Base-by-base conservation (phyloP, 2,329 filamentous ascomycete genomes). In the Hirsutella minnesotensis region DNA sequence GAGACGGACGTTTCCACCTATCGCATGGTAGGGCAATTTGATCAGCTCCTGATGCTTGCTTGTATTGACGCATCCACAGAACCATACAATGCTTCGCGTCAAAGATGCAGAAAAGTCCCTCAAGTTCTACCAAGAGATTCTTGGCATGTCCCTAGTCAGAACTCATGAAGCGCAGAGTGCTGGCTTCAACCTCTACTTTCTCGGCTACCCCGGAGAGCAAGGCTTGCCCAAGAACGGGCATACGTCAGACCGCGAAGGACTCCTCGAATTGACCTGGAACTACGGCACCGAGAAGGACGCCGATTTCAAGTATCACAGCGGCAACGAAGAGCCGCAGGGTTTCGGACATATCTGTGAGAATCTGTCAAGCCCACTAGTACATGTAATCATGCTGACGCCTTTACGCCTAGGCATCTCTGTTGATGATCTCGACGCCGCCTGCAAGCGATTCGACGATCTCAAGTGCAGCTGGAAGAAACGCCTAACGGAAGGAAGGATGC, bases 81-180 rank as follows among this genome's bases (percentile, higher is more conserved):
- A 92, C 66, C 86, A 92, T 67, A 88, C 85, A 44, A 96, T 96
- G 92, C 77, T 98, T 53, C 85, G 92, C 24, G 83, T 96, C 66
- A 96, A 95, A 68, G 79, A 86, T 52, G 69, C 73, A 20, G 73
- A 86, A 57, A 79, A 77, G 62, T 85, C 81, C 13, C 69, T 89
- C 56, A 78, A 80, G 56, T 90, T 86, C 61, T 90, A 90, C 66
- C 75, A 90, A 61, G 86, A 95, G 7, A 73, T 86, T 22, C 72
- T 96, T 64, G 92, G 92, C 46, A 95, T 96, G 92, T 76, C 73
- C 20, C 72, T 94, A 30, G 67, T 90, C 55, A 79, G 85, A 46
- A 89, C 79, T 3, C 65, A 63, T 10, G 86, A 94, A 65, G 81
- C 77, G 52, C 64, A 75, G 19, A 75, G 76, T 24, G 80, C 77